Percentiles rank a stretch among this genome's conserved stretches.
Evolutionary conservation across 305 asterid species (phyloP).

Genomic region (Stenogyne calaminthoides): DNA sequence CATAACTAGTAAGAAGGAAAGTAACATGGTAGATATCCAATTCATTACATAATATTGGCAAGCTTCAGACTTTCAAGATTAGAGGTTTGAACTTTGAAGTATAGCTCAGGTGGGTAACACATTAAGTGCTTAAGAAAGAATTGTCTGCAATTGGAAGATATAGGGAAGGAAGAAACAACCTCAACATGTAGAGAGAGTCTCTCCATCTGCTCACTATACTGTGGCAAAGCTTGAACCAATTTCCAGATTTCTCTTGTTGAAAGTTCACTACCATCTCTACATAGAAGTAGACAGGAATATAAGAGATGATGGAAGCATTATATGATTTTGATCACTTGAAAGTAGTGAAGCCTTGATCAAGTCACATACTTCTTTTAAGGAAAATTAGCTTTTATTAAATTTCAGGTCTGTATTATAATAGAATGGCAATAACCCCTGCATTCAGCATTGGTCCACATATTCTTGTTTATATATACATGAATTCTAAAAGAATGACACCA

Average conservation of each 20-base stretch:
- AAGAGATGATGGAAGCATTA: constrained; percentile 22
- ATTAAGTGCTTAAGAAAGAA: constrained; percentile 17
- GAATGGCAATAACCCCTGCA: background rate
- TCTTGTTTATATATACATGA: background rate
- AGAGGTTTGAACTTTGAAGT: background rate
- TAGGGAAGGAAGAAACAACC: constrained; percentile 51
- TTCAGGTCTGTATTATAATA: background rate
- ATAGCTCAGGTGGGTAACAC: constrained; percentile 7
- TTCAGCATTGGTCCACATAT: background rate
- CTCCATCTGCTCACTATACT: constrained; percentile 83
- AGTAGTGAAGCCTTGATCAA: constrained; percentile 5
- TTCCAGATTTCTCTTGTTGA: constrained; percentile 85
- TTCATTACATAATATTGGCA: background rate
- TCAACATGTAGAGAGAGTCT: constrained; percentile 83
- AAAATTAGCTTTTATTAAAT: background rate
- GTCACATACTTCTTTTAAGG: background rate
- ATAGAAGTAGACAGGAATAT: constrained; percentile 33
- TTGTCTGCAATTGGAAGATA: constrained; percentile 15
- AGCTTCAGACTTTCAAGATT: background rate
- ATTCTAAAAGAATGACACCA: background rate
- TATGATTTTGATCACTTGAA: background rate
- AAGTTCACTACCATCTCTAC: constrained; percentile 77
- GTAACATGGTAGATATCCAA: constrained; percentile 13
- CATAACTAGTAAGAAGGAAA: background rate
- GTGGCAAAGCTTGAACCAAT: constrained; percentile 94